Conservation (phyloP, 2,329 filamentous ascomycete genomes). For the Calonectria fujianensis region DNA sequence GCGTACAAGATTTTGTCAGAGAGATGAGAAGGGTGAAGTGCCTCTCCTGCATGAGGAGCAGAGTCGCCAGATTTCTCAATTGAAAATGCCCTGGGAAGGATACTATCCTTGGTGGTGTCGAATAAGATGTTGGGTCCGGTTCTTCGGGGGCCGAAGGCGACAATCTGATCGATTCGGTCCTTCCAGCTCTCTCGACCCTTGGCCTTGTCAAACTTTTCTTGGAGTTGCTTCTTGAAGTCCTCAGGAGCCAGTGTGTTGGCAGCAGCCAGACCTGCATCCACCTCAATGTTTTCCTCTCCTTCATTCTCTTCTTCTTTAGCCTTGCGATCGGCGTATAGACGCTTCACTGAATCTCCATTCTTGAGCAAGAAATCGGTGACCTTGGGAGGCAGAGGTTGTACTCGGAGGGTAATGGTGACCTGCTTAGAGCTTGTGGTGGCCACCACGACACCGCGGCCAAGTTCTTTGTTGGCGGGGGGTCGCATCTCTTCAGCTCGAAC, state of each 20-base stretch:
- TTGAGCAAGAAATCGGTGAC: constrained; percentile 92
- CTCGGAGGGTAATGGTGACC: constrained; percentile 83
- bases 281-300: constrained; percentile 66
- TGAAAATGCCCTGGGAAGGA: constrained; percentile 82
- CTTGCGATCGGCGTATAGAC: constrained; percentile 83
- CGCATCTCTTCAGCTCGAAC: constrained; percentile 94
- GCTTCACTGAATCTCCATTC: constrained; percentile 86
- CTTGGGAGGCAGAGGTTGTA: constrained; percentile 84
- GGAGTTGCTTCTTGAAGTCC: constrained; percentile 86
- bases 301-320: constrained; percentile 61
- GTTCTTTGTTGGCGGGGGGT: constrained; percentile 87
- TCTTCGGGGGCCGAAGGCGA: constrained; percentile 91
- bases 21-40: constrained; percentile 79
- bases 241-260: constrained; percentile 79
- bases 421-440: constrained; percentile 90
- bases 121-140: constrained; percentile 93
- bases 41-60: constrained; percentile 66
- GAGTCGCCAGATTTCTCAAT: constrained; percentile 57
- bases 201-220: constrained; percentile 79
- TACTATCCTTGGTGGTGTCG: constrained; percentile 83
- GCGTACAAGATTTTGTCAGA: constrained; percentile 94
- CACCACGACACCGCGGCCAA: constrained; percentile 88
- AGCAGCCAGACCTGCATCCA: constrained; percentile 75
- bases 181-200: constrained; percentile 86
- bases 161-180: constrained; percentile 84